Conservation (phyloP, 805 yeast species). For the Ogataea nitratoaversa region DNA sequence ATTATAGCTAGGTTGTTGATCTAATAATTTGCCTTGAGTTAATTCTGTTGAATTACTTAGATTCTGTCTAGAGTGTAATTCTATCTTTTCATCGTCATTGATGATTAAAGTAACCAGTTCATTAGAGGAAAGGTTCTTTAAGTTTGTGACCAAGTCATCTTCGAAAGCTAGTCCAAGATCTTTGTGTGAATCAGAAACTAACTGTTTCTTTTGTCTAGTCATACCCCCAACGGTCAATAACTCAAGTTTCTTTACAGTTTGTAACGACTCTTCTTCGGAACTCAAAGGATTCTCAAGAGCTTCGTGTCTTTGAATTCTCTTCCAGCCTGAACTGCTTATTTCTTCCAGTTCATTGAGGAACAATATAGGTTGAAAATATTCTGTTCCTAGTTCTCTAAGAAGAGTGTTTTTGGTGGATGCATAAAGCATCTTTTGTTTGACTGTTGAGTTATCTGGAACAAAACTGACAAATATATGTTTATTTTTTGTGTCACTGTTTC, state of each 20-base stretch:
- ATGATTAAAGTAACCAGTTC: conserved; percentile 48
- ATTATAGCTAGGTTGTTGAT: conserved; percentile 54
- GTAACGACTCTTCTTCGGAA: conserved; percentile 51
- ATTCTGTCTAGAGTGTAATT: conserved; percentile 23
- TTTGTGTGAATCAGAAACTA: conserved; percentile 18
- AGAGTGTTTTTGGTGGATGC: conserved; percentile 85
- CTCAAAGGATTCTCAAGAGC: conserved; percentile 46
- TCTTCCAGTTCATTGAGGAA: conserved; percentile 58
- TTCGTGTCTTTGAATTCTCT: conserved; percentile 34
- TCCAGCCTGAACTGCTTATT: conserved; percentile 46
- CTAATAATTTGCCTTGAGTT: conserved; percentile 29
- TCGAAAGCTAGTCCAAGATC: conserved; percentile 11
- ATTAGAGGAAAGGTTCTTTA: conserved; percentile 15
- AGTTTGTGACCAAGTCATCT: conserved; percentile 1
- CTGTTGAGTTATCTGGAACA: conserved; percentile 83
- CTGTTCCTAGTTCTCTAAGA: conserved; percentile 65
- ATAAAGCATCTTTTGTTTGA: conserved; percentile 85
- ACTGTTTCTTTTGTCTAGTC: conserved; percentile 17
- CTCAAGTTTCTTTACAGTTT: conserved; percentile 42
- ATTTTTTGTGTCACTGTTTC: conserved; percentile 26
- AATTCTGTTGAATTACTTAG: conserved; percentile 21
- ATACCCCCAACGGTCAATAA: conserved; percentile 32
- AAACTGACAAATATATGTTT: conserved; percentile 65
- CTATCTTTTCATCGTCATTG: conserved; percentile 47
- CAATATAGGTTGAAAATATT: conserved; percentile 44